Evolutionary conservation across 2,329 filamentous ascomycete species (phyloP).

Genomic region (Sporothrix curviconia): DNA sequence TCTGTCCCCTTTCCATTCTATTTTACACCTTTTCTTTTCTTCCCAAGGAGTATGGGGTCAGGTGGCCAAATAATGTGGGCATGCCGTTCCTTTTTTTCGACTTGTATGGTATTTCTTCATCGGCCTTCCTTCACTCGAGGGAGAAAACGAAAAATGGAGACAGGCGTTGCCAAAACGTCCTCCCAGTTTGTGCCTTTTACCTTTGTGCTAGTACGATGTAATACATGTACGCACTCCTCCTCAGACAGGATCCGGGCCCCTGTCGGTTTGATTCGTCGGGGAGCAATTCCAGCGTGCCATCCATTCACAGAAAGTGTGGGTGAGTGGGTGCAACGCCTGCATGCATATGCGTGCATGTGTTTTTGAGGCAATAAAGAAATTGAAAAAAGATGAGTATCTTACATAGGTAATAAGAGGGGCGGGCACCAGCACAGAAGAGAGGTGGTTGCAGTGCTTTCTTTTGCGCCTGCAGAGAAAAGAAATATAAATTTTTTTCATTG

Average conservation of each 20-base stretch:
- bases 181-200: slow-evolving; percentile 23
- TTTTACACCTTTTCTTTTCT: background rate
- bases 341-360: slow-evolving; percentile 1
- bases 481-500: background rate
- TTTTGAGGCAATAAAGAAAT: background rate
- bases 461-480: no score
- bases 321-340: no score
- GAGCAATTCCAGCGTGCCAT: slow-evolving; percentile 1
- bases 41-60: no score
- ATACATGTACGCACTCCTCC: no score
- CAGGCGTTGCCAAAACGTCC: no score
- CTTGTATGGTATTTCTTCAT: no score
- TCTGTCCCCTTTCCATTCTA: background rate
- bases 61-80: no score
- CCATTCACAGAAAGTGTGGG: background rate
- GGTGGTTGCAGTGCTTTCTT: background rate
- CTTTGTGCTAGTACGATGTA: no score
- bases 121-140: no score
- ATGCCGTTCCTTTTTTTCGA: background rate
- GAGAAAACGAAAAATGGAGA: no score
- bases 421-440: background rate
- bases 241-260: no score
- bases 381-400: background rate
- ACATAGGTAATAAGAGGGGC: background rate
- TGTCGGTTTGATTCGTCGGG: slow-evolving; percentile 29